Conservation (phyloP, 202 grass and related monocot genomes). For the Schoenoplectus triqueter region DNA sequence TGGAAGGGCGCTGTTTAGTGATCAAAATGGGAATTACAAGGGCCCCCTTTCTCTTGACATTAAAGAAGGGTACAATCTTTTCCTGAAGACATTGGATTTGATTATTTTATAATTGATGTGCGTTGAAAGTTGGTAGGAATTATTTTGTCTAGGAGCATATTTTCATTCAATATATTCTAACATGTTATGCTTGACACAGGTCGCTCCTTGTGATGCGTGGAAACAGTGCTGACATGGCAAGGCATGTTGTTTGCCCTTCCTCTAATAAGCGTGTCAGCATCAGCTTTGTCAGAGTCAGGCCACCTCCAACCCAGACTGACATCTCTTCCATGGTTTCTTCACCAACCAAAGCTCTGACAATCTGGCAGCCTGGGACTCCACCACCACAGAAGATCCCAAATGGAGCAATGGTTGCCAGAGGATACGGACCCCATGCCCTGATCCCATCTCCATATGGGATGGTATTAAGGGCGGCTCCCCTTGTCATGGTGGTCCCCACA, state of each 20-base stretch:
- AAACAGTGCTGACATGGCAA: conserved; percentile 95
- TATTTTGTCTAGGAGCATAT: neutral
- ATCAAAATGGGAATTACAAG: conserved; percentile 96
- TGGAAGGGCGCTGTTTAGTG: conserved; percentile 84
- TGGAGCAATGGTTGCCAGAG: conserved; percentile 43
- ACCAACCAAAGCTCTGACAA: conserved; percentile 70
- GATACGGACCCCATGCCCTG: conserved; percentile 63
- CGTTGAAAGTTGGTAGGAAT: neutral
- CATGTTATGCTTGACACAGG: conserved; percentile 43
- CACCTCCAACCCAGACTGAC: conserved; percentile 48
- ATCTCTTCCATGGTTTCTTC: conserved; percentile 57
- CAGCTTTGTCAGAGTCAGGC: conserved; percentile 76
- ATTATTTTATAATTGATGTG: neutral
- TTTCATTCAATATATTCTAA: conserved; percentile 1
- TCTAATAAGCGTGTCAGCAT: conserved; percentile 80
- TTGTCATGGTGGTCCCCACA: conserved; percentile 58
- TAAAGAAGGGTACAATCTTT: conserved; percentile 72
- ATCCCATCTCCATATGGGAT: conserved; percentile 75
- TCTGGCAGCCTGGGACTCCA: conserved; percentile 63
- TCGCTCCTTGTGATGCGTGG: conserved; percentile 97
- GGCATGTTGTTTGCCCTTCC: conserved; percentile 88
- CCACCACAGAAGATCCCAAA: conserved; percentile 36
- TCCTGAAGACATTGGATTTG: neutral
- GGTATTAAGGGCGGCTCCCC: conserved; percentile 64
- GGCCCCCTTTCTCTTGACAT: conserved; percentile 79